Evolutionary conservation across 805 yeast species (phyloP).

Genomic region (Blastobotrys robertii): DNA sequence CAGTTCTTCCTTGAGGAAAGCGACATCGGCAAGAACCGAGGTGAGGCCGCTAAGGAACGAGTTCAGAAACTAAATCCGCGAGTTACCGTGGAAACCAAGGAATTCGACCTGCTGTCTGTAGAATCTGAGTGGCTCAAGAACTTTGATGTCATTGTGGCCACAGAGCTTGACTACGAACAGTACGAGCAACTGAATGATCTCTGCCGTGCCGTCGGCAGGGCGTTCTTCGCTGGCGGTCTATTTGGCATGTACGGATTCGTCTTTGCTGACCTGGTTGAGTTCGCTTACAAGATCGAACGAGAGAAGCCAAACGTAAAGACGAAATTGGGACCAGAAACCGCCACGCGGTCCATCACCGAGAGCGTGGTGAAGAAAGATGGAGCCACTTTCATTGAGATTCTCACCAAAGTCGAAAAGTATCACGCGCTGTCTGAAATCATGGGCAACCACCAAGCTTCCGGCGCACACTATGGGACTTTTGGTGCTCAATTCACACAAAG

Average conservation of each 20-base stretch:
- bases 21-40: constrained; percentile 47
- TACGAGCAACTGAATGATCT: constrained; percentile 3
- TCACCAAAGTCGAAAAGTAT: constrained; percentile 32
- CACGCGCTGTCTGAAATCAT: constrained; percentile 28
- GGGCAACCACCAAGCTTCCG: constrained; percentile 3
- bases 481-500: constrained; percentile 15
- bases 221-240: constrained; percentile 57
- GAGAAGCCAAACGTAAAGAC: constrained; percentile 25
- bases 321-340: constrained; percentile 39
- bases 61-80: constrained; percentile 73
- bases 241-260: constrained; percentile 81
- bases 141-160: constrained; percentile 67
- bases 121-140: constrained; percentile 34
- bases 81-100: constrained; percentile 43
- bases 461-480: constrained; percentile 10
- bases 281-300: constrained; percentile 30
- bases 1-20: constrained; percentile 60
- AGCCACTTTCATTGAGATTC: constrained; percentile 21
- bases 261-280: constrained; percentile 66
- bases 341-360: constrained; percentile 34
- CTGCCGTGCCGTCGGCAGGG: constrained; percentile 47
- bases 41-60: constrained; percentile 43
- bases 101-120: constrained; percentile 22
- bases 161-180: constrained; percentile 39
- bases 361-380: constrained; percentile 28